Percentiles rank a stretch among this genome's conserved stretches.
phyloP scores from a whole-genome alignment of 768 basidiomycete genomes.

The Rhodocollybia butyracea region DNA sequence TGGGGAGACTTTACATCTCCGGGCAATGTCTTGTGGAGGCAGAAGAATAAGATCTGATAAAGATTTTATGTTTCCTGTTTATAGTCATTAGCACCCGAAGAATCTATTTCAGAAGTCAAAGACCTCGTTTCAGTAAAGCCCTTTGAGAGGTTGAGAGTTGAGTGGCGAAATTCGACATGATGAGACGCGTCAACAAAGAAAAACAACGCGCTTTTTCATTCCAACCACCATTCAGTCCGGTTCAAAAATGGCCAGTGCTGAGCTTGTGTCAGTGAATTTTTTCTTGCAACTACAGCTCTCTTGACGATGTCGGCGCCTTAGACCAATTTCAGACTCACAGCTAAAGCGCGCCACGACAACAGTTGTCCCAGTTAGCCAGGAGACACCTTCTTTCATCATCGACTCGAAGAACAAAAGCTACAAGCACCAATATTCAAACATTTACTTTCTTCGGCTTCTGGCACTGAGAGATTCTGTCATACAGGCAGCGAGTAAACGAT shows the following conservation, averaged over 20 bases:
- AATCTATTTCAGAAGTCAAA: too few species aligned
- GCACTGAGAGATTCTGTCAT: conserved; percentile 39
- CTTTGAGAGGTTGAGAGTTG: conserved; percentile 29
- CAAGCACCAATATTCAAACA: conserved; percentile 55
- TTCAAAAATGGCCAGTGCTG: neutral
- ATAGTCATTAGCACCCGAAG: too few species aligned
- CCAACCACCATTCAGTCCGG: neutral
- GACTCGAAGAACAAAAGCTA: conserved; percentile 42
- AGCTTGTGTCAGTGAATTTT: neutral
- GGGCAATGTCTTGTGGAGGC: conserved; percentile 49
- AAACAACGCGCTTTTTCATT: conserved; percentile 1
- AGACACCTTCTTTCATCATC: conserved; percentile 46
- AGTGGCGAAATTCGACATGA: conserved; percentile 10
- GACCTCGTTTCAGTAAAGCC: conserved; percentile 35
- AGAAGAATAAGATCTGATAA: conserved; percentile 49
- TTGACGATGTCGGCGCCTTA: neutral
- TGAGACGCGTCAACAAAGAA: conserved; percentile 1
- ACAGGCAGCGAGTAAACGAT: conserved; percentile 34
- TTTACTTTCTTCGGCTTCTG: conserved; percentile 48
- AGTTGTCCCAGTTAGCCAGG: conserved; percentile 30
- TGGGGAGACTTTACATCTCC: conserved; percentile 49
- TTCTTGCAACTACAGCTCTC: neutral
- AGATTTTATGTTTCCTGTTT: conserved; percentile 48
- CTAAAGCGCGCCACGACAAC: conserved; percentile 34
- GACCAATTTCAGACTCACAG: neutral